Percentiles rank a stretch among this genome's conserved stretches.
Evolutionary conservation across 495 filamentous ascomycete genomes (phyloP).

Genomic region (Opeltia flavorubescens): DNA sequence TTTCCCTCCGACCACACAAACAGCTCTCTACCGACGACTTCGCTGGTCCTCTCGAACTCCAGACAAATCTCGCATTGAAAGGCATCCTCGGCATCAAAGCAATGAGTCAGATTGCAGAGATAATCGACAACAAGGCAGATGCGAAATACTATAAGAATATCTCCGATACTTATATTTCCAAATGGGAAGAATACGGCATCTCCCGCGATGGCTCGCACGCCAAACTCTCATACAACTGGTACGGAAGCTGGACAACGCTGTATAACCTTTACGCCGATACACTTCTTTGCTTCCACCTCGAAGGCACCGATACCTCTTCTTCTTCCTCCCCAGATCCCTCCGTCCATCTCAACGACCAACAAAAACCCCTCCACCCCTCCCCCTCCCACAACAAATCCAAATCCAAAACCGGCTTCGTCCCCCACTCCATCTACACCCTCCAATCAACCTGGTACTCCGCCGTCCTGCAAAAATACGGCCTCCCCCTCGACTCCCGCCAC

Average conservation of each 20-base stretch:
- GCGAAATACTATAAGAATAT: conserved; percentile 56
- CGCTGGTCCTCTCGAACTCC: conserved; percentile 80
- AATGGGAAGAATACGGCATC: conserved; percentile 72
- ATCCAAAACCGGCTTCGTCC: conserved; percentile 37
- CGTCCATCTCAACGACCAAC: conserved; percentile 14
- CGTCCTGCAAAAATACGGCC: conserved; percentile 67
- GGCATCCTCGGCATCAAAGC: conserved; percentile 91
- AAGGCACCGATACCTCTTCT: conserved; percentile 19
- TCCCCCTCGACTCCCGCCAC: conserved; percentile 79
- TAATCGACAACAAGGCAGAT: conserved; percentile 53
- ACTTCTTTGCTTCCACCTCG: conserved; percentile 67
- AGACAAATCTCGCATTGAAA: conserved; percentile 88
- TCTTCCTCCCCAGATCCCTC: background rate
- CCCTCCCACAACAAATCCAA: conserved; percentile 1
- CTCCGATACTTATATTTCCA: conserved; percentile 61
- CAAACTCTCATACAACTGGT: conserved; percentile 88
- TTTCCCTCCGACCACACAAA: conserved; percentile 68
- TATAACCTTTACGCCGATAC: conserved; percentile 84
- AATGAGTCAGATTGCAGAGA: conserved; percentile 69
- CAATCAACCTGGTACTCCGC: conserved; percentile 79
- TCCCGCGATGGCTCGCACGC: conserved; percentile 72
- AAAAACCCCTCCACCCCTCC: conserved; percentile 28
- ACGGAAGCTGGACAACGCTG: conserved; percentile 87
- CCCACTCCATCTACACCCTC: conserved; percentile 62
- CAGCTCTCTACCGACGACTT: conserved; percentile 95